Evolutionary conservation across 1,284 basidiomycete species (phyloP), one percentile per base, ranked within the genome.

Genomic region (Malassezia restricta): DNA sequence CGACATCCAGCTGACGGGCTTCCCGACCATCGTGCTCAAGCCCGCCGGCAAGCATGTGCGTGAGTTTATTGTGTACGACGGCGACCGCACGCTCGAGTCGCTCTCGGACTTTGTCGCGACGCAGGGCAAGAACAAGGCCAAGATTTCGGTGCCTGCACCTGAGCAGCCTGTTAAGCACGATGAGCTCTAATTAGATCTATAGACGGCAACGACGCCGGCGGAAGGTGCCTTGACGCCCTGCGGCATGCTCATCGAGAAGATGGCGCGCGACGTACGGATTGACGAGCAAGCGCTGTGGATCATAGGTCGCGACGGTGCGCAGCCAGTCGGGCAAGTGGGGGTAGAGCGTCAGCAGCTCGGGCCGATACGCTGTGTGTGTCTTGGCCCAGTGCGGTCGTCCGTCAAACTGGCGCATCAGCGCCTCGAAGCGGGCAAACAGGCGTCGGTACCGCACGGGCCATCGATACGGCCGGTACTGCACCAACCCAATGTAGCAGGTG

Each of bases 361-460:
- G 78, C 0, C 86, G 86, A 40, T 79, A 78, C 47, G 90, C 79
- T 20, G 77, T 76, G 74, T 98, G 92, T 20, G 88, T 81, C 76
- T 98, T 98, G 0, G 91, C 94, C 92, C 92, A 98, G 77, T 98
- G 92, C 3, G 92, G 90, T 50, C 87, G 80, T 7, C 90, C 91
- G 43, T 80, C 79, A 74, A 90, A 81, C 35, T 78, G 78, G 31
- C 78, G 74, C 61, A 92, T 74, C 62, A 94, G 84, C 14, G 75
- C 68, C 68, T 92, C 87, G 72, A 91, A 98, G 29, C 78, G 79
- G 44, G 78, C 75, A 74, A 96, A 95, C 54, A 91, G 79, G 51
- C 78, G 76, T 56, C 83, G 81, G 76, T 95, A 96, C 28, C 86
- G 83, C n/a, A 91, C 84, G 32, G 84, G 82, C 49, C 84, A 78